Conservation (phyloP, 495 filamentous ascomycete genomes). For the Penicillium mononematosum region DNA sequence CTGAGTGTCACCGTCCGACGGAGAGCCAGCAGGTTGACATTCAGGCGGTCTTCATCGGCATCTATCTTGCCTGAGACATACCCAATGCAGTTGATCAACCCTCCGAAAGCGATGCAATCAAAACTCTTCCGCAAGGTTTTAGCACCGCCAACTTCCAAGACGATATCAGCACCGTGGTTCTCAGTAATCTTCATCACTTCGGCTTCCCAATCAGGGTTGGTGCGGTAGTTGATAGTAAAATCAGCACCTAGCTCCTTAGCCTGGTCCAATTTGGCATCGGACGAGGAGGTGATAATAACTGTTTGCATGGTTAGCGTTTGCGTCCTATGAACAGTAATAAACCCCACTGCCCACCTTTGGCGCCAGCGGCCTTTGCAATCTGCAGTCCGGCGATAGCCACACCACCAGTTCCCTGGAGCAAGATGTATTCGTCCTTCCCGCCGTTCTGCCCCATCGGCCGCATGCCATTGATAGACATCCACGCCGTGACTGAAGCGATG, state of each 20-base stretch:
- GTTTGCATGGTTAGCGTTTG: not conserved
- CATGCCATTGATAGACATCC: conserved; percentile 78
- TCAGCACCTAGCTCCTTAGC: conserved; percentile 60
- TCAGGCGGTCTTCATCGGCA: conserved; percentile 38
- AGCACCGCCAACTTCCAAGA: conserved; percentile 67
- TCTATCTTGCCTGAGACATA: conserved; percentile 61
- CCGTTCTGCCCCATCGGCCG: conserved; percentile 56
- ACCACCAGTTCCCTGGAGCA: conserved; percentile 79
- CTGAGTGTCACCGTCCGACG: conserved; percentile 51
- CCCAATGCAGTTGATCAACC: conserved; percentile 66
- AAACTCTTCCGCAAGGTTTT: conserved; percentile 61
- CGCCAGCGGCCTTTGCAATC: conserved; percentile 80
- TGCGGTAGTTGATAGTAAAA: conserved; percentile 66
- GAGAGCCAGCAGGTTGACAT: conserved; percentile 55
- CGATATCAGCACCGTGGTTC: conserved; percentile 62
- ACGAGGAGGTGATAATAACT: conserved; percentile 76
- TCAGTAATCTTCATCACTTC: conserved; percentile 61
- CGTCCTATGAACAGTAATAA: not conserved
- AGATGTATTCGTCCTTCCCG: conserved; percentile 60
- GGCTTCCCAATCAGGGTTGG: conserved; percentile 65
- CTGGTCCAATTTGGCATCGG: conserved; percentile 59
- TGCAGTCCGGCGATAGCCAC: conserved; percentile 74
- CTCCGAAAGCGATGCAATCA: conserved; percentile 63
- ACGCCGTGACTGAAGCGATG: conserved; percentile 73
- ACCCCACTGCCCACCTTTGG: conserved; percentile 44